A percentile compares a stretch with the other conserved stretches of the same genome.
Evolutionary conservation across 2,329 filamentous ascomycete genomes (phyloP).

Genomic region (Xylaria sp.): DNA sequence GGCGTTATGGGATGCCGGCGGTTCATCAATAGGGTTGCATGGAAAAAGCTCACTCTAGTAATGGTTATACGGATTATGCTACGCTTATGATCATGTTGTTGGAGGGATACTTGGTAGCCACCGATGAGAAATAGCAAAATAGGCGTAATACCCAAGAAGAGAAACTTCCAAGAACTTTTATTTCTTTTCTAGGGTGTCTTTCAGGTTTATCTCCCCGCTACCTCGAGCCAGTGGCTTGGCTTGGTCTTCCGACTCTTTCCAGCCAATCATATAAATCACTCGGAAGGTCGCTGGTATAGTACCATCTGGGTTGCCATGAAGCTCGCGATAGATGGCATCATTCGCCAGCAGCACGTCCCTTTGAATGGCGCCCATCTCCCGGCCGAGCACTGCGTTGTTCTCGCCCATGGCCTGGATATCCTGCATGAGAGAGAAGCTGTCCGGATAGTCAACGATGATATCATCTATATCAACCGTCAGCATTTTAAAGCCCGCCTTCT

Average conservation of each 20-base stretch:
- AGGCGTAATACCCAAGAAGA: neutral
- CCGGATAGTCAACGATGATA: conserved; percentile 91
- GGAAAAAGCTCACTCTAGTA: no score
- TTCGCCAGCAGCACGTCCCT: conserved; percentile 85
- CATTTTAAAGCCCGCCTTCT: conserved; percentile 89
- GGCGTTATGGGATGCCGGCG: neutral
- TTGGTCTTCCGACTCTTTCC: conserved; percentile 84
- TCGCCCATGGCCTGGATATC: conserved; percentile 98
- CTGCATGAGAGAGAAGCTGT: conserved; percentile 86
- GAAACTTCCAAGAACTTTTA: conserved; percentile 26
- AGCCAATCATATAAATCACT: conserved; percentile 98
- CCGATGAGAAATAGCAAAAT: no score
- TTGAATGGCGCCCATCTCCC: conserved; percentile 76
- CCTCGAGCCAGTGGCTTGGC: conserved; percentile 79
- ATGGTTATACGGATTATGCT: no score
- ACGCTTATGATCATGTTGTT: no score
- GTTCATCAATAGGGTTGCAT: no score
- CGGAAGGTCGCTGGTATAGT: conserved; percentile 88
- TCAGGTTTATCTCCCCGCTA: conserved; percentile 84
- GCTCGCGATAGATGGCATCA: conserved; percentile 82
- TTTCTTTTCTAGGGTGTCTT: conserved; percentile 69
- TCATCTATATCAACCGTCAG: conserved; percentile 97
- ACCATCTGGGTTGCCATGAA: conserved; percentile 82
- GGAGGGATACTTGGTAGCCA: no score
- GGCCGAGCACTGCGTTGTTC: conserved; percentile 82